Conservation (phyloP, 495 filamentous ascomycete genomes). For the Lepidopterella palustris region DNA sequence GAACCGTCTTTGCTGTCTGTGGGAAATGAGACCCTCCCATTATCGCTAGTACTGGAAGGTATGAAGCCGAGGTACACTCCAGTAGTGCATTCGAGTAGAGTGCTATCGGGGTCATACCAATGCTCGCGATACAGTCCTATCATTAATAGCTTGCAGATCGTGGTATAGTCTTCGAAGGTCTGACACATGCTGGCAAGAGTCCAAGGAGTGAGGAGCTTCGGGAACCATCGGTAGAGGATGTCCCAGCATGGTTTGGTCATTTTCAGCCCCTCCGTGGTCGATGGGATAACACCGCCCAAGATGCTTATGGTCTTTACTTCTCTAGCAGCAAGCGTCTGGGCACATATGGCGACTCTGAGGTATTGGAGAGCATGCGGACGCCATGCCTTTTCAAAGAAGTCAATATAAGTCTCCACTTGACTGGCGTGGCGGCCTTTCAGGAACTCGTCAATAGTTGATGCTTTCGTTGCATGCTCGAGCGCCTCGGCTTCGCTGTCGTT, state of each 20-base stretch:
- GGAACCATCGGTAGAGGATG: constrained; percentile 15
- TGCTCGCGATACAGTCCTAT: constrained; percentile 12
- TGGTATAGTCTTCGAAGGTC: constrained; percentile 16
- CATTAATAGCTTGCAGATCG: constrained; percentile 17
- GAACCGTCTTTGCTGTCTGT: not conserved
- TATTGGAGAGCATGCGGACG: constrained; percentile 15
- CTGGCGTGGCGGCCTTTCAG: constrained; percentile 9
- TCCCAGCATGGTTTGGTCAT: constrained; percentile 20
- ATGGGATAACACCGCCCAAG: constrained; percentile 13
- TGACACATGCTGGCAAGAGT: constrained; percentile 12
- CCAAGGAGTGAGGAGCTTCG: constrained; percentile 5
- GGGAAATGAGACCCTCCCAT: not conserved
- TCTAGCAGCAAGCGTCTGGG: constrained; percentile 9
- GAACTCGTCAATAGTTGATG: constrained; percentile 7
- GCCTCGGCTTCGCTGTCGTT: constrained; percentile 21
- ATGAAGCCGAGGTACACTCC: constrained; percentile 18
- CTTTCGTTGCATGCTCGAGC: constrained; percentile 11
- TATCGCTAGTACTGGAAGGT: constrained; percentile 3
- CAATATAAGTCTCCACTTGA: constrained; percentile 11
- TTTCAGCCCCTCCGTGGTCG: constrained; percentile 7
- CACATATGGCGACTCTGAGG: constrained; percentile 12
- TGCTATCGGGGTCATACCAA: constrained; percentile 7
- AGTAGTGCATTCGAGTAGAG: constrained; percentile 8
- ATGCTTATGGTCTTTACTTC: constrained; percentile 6
- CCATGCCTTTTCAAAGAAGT: constrained; percentile 23